A percentile compares a stretch with the other conserved stretches of the same genome.
These are phyloP conservation scores for Brasilioporus rufonigricans DNA, from an alignment of 768 basidiomycete species.

Conservation along the genomic window DNA sequence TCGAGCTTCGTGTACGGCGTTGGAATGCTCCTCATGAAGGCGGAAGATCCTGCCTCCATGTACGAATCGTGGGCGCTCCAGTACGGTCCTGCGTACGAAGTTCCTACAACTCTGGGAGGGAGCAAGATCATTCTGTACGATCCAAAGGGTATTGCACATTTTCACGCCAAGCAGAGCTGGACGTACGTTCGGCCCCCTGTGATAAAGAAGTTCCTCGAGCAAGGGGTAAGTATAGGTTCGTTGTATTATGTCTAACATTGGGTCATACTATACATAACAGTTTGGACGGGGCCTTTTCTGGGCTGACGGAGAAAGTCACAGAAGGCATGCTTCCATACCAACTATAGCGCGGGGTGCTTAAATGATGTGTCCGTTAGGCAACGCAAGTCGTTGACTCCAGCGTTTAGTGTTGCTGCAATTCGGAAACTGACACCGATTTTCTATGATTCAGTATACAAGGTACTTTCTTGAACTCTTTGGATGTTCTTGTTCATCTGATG, in stretches of 20 bases:
- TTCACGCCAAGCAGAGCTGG: slow-evolving; percentile 7
- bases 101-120: slow-evolving; percentile 12
- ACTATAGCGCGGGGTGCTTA: not conserved
- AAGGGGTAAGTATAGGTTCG: not conserved
- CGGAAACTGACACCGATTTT: slow-evolving; percentile 24
- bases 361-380: slow-evolving; percentile 12
- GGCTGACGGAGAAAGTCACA: slow-evolving; percentile 43
- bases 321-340: slow-evolving; percentile 25
- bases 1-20: slow-evolving; percentile 17
- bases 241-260: not conserved
- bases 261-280: not conserved
- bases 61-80: slow-evolving; percentile 22
- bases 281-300: slow-evolving; percentile 31
- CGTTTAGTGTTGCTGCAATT: slow-evolving; percentile 25
- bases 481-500: not conserved
- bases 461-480: not conserved
- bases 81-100: slow-evolving; percentile 14
- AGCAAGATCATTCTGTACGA: slow-evolving; percentile 33
- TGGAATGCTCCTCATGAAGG: slow-evolving; percentile 1
- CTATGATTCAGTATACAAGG: slow-evolving; percentile 30
- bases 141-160: slow-evolving; percentile 33
- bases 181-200: slow-evolving; percentile 42
- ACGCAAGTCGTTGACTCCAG: slow-evolving; percentile 27
- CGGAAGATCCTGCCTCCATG: slow-evolving; percentile 1
- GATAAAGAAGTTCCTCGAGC: slow-evolving; percentile 34